Base-by-base conservation (phyloP, 2,329 filamentous ascomycete species). In the Zalaria sp. region DNA sequence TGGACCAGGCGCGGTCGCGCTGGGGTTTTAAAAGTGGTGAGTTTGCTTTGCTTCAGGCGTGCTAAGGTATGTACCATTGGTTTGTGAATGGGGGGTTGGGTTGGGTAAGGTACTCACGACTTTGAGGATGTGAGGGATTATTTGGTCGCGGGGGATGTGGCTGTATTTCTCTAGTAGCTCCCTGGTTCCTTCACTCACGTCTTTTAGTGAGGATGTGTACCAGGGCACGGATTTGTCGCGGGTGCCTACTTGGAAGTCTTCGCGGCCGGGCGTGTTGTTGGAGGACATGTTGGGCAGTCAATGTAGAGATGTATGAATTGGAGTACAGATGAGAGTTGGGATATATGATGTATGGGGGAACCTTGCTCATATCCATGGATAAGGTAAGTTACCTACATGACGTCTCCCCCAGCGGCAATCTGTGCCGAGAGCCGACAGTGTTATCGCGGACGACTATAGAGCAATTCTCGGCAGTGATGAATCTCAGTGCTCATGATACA, bases 81-180 rank as follows among this genome's bases (percentile, higher is more conserved):
- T 18, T 18, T 18, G 11, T n/a, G 25, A 25, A 25, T 9, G 7
- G 4, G 36, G n/a, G 25, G 35, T 28, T 25, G 7, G 25, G 25
- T 28, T 7, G 3, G 35, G 35, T 29, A 25, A 25, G 18, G 9
- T 25, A 44, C 57, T 46, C 45, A 60, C 58, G 27, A 61, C 52
- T 32, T 53, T 41, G 38, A 53, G 52, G 35, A 65, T 55, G 42
- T 66, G 62, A 10, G 52, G n/a, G 7, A 56, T 48, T 5, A 66
- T 54, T 9, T 60, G 47, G 26, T 53, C 54, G 1, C 56, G 35
- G 2, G 58, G 53, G 3, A 66, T 51, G 25, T 57, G 56, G 49
- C 58, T 60, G 48, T 65, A 66, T 5, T 49, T 56, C 43, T 64
- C 59, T 10, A 66, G 55, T 9, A 65, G 45, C 5, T 60, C 49